phyloP scores from a whole-genome alignment of 2,329 filamentous ascomycete genomes.

The Cadophora sp. region DNA sequence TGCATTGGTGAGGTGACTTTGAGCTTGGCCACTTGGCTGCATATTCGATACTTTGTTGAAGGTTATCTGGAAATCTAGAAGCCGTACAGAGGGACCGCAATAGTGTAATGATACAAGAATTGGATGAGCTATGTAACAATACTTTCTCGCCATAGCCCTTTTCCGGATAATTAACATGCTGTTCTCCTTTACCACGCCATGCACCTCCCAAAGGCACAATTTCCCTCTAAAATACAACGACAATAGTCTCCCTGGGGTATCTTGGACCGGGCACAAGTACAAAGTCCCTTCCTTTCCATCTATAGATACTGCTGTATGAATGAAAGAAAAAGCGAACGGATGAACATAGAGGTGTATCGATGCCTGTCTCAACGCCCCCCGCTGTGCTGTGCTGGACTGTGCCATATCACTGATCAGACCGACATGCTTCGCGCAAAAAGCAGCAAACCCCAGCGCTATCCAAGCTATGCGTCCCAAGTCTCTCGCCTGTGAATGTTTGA shows the following conservation, averaged over 20 bases:
- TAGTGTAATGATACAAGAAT: not conserved
- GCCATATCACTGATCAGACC: conserved; percentile 17
- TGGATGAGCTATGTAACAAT: not conserved
- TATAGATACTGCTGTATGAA: conserved; percentile 13
- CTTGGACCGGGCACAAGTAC: conserved; percentile 16
- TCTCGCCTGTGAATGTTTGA: not conserved
- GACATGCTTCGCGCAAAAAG: conserved; percentile 14
- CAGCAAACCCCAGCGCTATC: not conserved
- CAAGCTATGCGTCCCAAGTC: conserved; percentile 1
- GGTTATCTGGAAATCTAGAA: not conserved
- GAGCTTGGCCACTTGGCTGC: not conserved
- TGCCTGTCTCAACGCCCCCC: conserved; percentile 33
- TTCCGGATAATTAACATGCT: not conserved
- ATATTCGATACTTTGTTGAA: not conserved
- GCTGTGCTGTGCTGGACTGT: conserved; percentile 31
- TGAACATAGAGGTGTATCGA: conserved; percentile 15
- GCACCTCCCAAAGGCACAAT: conserved; percentile 4
- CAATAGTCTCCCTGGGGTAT: conserved; percentile 25
- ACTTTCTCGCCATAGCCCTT: not conserved
- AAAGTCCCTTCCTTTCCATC: conserved; percentile 10
- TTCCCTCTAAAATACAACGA: conserved; percentile 20
- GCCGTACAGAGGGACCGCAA: not conserved
- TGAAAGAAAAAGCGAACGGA: conserved; percentile 5
- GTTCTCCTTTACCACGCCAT: not conserved
- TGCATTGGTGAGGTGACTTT: not conserved